Evolutionary conservation across 192 early-diverging fungal species (phyloP), one percentile per base, ranked within the genome.

Genomic region (Coemansia sp.): DNA sequence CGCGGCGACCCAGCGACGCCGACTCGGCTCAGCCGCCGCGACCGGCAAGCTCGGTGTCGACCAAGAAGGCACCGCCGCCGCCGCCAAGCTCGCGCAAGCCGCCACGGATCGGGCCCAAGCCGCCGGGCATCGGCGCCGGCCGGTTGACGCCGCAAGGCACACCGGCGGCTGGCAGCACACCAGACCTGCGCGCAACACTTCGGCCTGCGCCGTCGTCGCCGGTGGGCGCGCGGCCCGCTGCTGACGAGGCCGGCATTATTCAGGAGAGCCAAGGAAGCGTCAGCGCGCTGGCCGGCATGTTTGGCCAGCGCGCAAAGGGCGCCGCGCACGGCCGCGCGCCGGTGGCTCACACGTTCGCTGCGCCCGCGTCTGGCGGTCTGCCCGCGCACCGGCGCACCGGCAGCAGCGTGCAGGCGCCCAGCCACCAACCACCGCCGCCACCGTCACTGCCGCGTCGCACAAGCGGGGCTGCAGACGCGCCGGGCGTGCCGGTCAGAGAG

Each of bases 221-320:
- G 11, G 38, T 60, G 38, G 60, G 55, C 12, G 66, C 66, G 30
- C 64, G 78, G n/a, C 62, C 52, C 68, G 71, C 72, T 7, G 42
- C 49, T 5, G 73, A 80, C 2, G 73, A 60, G 17, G 22, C 72
- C 11, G 73, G 78, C 20, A 71, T 80, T 36, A 56, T 80, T 18
- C 54, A 66, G 38, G 78, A 80, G 66, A 80, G 72, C 60, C 78
- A 80, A 63, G 78, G 78, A 54, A 80, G 78, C 50, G 78, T 80
- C 48, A 80, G 78, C 64, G 71, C 78, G 36, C 64, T 80, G 31
- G 72, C 72, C 14, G 78, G 78, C 56, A 80, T 80, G 69, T 80
- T 80, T 69, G 78, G 78, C 1, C 69, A 80, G 56, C 75, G 72
- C 42, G 48, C 69, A 3, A 29, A 66, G 34, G 56, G 59, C 56